Conservation (phyloP, 129 eudicot species). For the Mikania micrantha region DNA sequence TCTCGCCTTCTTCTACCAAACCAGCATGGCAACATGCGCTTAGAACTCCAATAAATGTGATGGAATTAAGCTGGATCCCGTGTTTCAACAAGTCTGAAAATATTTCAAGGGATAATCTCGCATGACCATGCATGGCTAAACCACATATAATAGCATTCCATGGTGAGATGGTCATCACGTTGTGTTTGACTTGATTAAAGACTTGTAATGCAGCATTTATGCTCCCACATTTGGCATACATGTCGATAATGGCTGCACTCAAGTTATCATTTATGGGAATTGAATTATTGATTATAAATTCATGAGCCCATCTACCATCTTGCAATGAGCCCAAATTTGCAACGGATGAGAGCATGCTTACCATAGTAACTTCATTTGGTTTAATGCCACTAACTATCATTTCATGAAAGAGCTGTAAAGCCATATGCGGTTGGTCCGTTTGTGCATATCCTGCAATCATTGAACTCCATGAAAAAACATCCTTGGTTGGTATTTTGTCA, state of each 20-base stretch:
- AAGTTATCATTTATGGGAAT: constrained; percentile 67
- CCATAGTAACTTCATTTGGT: constrained; percentile 90
- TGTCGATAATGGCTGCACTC: constrained; percentile 78
- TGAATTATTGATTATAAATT: constrained; percentile 44
- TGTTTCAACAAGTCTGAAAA: constrained; percentile 49
- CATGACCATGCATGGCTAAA: constrained; percentile 89
- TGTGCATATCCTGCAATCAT: constrained; percentile 88
- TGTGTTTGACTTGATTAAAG: constrained; percentile 43
- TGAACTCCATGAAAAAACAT: constrained; percentile 88
- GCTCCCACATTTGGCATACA: constrained; percentile 91
- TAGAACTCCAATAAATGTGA: constrained; percentile 83
- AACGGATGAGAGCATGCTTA: constrained; percentile 77
- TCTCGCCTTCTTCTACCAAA: constrained; percentile 57
- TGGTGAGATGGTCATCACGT: constrained; percentile 53
- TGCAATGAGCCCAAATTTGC: constrained; percentile 57
- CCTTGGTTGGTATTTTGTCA: constrained; percentile 61
- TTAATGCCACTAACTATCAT: constrained; percentile 51
- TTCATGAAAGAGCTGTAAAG: constrained; percentile 56
- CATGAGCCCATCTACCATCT: constrained; percentile 71
- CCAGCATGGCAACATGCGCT: constrained; percentile 97
- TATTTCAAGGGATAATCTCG: constrained; percentile 40
- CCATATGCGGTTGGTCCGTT: constrained; percentile 38
- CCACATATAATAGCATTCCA: constrained; percentile 97
- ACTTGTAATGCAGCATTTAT: constrained; percentile 52
- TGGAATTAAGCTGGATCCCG: constrained; percentile 44